Base-by-base conservation (phyloP, 768 basidiomycete genomes). In the Rhodocollybia butyracea region DNA sequence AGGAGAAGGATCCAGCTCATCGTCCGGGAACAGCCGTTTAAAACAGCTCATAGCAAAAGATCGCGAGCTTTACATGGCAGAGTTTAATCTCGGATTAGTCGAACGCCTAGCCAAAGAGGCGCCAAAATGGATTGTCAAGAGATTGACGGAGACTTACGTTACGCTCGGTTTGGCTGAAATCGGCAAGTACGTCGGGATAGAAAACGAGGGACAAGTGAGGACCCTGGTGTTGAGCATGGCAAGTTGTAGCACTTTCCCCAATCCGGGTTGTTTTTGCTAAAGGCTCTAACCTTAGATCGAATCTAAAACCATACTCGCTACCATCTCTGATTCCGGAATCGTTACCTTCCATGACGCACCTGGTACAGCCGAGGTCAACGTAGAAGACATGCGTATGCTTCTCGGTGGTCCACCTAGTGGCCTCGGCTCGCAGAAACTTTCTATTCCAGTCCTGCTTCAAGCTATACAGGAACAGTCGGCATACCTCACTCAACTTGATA, bases 61-160 rank as follows among this genome's bases (percentile, higher is more conserved):
- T 27, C 30, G 42, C n/a, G 32, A 40, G 21, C 26, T 17, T 30
- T 24, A 50, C 57, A 8, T 17, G 29, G 32, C 90, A 83, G 92
- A 96, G 39, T 80, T 79, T 54, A 94, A 86, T 54, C 39, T 82
- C 1, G 93, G 93, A 6, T 74, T 96, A 30, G 68, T 91, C 32
- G 67, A 73, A 34, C 85, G 86, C 58, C 88, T 83, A 2, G 71
- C 91, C 26, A 79, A 80, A 5, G 82, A 83, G 15, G 85, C 89
- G 0, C 88, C 90, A 0, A 77, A 88, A 19, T 93, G 92, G 85
- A 74, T 82, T 46, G 81, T 94, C 61, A 85, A 83, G 69, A 88
- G 84, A 65, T 81, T 94, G 55, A 94, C 88, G 0, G 81, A 81
- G 48, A 93, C 93, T 2, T 96, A 93, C 62, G 76, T 92, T 38